Conservation (phyloP, 495 filamentous ascomycete genomes). For the Paragyromitra xinjiangensis region DNA sequence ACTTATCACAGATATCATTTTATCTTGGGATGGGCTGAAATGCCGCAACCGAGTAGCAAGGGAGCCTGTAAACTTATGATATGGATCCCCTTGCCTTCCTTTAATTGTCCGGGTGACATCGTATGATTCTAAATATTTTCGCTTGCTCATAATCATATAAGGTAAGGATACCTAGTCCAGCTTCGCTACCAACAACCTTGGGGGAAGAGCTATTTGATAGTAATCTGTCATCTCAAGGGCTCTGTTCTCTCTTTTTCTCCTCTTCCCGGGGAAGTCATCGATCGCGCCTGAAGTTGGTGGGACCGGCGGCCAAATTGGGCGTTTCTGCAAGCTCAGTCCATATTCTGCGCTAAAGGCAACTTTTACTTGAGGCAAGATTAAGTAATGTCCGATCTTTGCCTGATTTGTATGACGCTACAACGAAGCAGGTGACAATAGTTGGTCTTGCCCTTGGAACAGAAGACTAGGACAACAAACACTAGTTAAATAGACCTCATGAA, state of each 20-base stretch:
- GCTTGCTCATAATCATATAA: not conserved
- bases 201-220: not conserved
- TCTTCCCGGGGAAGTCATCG: not conserved
- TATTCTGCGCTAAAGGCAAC: not conserved
- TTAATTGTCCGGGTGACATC: constrained; percentile 31
- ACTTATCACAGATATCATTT: not conserved
- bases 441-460: not conserved
- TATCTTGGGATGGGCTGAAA: too few relatives aligned
- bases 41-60: not conserved
- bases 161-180: not conserved
- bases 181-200: not conserved
- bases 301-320: not conserved
- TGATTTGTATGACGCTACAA: not conserved
- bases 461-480: not conserved
- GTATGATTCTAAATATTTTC: constrained; percentile 20
- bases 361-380: not conserved
- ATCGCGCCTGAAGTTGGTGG: not conserved
- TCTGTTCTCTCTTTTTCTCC: not conserved
- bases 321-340: not conserved
- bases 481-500: not conserved
- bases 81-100: not conserved
- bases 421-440: not conserved
- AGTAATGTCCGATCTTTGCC: not conserved
- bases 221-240: not conserved
- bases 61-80: not conserved